Conservation (phyloP, 805 yeast genomes). For the Candida palmyrensis region DNA sequence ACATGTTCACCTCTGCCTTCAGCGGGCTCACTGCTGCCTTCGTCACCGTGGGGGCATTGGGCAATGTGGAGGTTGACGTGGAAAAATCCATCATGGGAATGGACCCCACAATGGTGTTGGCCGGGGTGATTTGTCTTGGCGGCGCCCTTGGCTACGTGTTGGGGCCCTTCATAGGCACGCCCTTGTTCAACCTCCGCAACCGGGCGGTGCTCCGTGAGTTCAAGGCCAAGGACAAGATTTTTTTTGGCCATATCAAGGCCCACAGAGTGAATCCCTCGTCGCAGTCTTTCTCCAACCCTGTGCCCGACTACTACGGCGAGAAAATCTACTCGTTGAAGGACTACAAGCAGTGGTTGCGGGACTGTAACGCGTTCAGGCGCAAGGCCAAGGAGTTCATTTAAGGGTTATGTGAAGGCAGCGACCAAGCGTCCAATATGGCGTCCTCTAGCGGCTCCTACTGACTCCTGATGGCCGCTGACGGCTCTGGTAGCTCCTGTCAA, state of each 20-base stretch:
- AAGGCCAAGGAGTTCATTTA: constrained; percentile 71
- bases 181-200: constrained; percentile 56
- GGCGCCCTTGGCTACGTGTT: constrained; percentile 74
- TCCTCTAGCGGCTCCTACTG: too few relatives aligned
- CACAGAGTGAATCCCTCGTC: constrained; percentile 91
- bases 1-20: constrained; percentile 59
- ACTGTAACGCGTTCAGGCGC: constrained; percentile 84
- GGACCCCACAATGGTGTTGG: constrained; percentile 80
- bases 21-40: constrained; percentile 65
- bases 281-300: constrained; percentile 88
- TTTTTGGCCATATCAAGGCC: constrained; percentile 64
- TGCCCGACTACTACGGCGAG: constrained; percentile 98
- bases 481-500: too few relatives aligned
- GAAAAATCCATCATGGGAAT: constrained; percentile 82
- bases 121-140: constrained; percentile 66
- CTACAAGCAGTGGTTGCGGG: constrained; percentile 95
- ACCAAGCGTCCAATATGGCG: too few relatives aligned
- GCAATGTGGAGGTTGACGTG: constrained; percentile 82
- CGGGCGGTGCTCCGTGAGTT: constrained; percentile 42
- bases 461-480: too few relatives aligned
- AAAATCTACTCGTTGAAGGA: constrained; percentile 80
- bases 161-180: constrained; percentile 79
- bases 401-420: too few relatives aligned
- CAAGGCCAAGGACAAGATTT: constrained; percentile 61
- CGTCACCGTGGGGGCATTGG: constrained; percentile 67